phyloP scores from a whole-genome alignment of 1,284 basidiomycete genomes.

The Xerocomus minutiporus region DNA sequence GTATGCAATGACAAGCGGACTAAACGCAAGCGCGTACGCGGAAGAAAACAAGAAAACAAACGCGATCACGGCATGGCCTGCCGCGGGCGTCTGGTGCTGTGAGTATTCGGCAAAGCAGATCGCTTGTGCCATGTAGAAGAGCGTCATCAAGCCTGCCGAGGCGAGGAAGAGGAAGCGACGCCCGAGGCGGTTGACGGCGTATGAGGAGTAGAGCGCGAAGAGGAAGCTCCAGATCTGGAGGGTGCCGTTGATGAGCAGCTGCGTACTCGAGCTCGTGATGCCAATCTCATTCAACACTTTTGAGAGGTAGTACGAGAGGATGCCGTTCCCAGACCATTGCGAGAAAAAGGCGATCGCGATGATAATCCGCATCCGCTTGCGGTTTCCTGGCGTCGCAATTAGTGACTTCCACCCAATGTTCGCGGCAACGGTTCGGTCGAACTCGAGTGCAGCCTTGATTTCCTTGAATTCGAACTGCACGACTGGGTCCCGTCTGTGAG shows the following conservation, averaged over 20 bases:
- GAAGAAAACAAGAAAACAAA: conserved; percentile 70
- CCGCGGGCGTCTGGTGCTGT: conserved; percentile 30
- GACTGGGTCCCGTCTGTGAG: conserved; percentile 14
- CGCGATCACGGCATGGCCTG: conserved; percentile 66
- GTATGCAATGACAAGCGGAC: conserved; percentile 70
- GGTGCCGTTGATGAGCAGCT: conserved; percentile 69
- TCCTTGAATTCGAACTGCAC: conserved; percentile 56
- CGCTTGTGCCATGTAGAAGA: conserved; percentile 47
- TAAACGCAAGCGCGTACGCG: conserved; percentile 63
- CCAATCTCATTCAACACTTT: conserved; percentile 58
- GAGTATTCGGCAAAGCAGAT: conserved; percentile 15
- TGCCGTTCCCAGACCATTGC: too few relatives aligned
- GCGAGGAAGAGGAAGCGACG: conserved; percentile 61
- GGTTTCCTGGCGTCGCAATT: conserved; percentile 57
- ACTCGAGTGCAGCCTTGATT: conserved; percentile 68
- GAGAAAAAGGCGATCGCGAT: conserved; percentile 68
- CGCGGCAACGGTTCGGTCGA: conserved; percentile 52
- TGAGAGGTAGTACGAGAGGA: conserved; percentile 34
- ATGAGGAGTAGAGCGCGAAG: too few relatives aligned
- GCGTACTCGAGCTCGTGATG: conserved; percentile 41
- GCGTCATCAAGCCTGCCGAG: conserved; percentile 60
- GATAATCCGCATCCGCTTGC: conserved; percentile 66
- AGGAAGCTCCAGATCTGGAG: conserved; percentile 71
- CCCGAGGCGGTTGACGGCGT: conserved; percentile 51
- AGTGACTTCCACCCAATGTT: conserved; percentile 63